phyloP scores from a whole-genome alignment of 306 rosid species.

The Pyrus pyrifolia region DNA sequence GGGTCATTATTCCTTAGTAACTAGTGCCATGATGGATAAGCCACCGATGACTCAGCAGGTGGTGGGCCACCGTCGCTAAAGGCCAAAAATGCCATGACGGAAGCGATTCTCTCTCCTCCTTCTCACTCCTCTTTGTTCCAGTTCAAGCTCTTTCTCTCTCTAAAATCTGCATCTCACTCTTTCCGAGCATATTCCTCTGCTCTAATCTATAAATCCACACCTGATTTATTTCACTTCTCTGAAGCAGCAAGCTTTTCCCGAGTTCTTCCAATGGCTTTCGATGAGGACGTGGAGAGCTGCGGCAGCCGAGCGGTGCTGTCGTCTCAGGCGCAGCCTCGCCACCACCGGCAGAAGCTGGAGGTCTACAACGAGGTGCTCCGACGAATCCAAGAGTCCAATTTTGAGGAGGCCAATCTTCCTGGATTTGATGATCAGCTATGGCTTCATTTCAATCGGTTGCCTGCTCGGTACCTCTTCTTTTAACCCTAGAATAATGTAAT shows the following conservation, averaged over 20 bases:
- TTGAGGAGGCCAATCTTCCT: slow-evolving; percentile 60
- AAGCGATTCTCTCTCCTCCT: background rate
- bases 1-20: too few species aligned
- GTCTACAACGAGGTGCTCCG: slow-evolving; percentile 84
- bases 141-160: background rate
- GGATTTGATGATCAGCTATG: slow-evolving; percentile 90
- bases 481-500: slow-evolving; percentile 7
- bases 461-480: slow-evolving; percentile 56
- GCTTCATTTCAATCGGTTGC: slow-evolving; percentile 95
- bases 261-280: slow-evolving; percentile 51
- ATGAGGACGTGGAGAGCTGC: slow-evolving; percentile 84
- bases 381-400: slow-evolving; percentile 64
- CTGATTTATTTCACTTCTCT: background rate
- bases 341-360: slow-evolving; percentile 69
- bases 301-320: slow-evolving; percentile 66
- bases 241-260: background rate
- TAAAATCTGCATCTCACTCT: background rate
- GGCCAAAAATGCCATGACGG: background rate
- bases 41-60: background rate
- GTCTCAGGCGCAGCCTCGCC: slow-evolving; percentile 47
- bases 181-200: background rate
- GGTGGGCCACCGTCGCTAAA: background rate
- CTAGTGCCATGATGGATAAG: background rate
- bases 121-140: background rate
- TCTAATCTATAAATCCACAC: background rate